Conservation (phyloP, 2,329 filamentous ascomycete genomes). For the Penicillium italicum region DNA sequence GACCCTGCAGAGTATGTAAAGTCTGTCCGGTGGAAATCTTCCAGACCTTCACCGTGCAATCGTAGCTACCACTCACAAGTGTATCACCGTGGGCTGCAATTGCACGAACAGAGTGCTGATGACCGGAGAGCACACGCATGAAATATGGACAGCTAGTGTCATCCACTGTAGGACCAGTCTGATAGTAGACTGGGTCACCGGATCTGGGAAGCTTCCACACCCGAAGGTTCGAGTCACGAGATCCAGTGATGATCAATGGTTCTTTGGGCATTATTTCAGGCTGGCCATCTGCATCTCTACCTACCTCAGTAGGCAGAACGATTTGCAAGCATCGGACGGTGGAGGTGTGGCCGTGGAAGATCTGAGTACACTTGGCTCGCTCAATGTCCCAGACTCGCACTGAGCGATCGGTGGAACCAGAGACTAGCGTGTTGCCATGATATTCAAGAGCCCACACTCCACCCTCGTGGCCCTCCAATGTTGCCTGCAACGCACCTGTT, state of each 20-base stretch:
- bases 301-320: slow-evolving; percentile 77
- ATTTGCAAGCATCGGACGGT: slow-evolving; percentile 96
- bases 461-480: slow-evolving; percentile 88
- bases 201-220: slow-evolving; percentile 90
- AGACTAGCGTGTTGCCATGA: slow-evolving; percentile 90
- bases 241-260: slow-evolving; percentile 94
- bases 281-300: slow-evolving; percentile 66
- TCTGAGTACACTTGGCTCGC: slow-evolving; percentile 83
- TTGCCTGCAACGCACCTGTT: slow-evolving; percentile 78
- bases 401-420: slow-evolving; percentile 90
- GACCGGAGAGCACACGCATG: slow-evolving; percentile 78
- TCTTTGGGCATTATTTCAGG: slow-evolving; percentile 88
- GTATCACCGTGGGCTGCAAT: slow-evolving; percentile 94
- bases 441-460: slow-evolving; percentile 98
- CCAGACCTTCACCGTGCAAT: slow-evolving; percentile 93
- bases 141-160: slow-evolving; percentile 90
- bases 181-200: slow-evolving; percentile 72
- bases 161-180: slow-evolving; percentile 68
- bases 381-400: slow-evolving; percentile 99
- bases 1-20: slow-evolving; percentile 77
- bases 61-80: slow-evolving; percentile 95
- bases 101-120: slow-evolving; percentile 89
- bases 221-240: slow-evolving; percentile 85
- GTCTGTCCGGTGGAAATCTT: slow-evolving; percentile 93
- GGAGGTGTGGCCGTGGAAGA: slow-evolving; percentile 96